These are phyloP conservation scores for Verruconis gallopava DNA, from an alignment of 2,329 filamentous ascomycete genomes.

Conservation along the genomic window DNA sequence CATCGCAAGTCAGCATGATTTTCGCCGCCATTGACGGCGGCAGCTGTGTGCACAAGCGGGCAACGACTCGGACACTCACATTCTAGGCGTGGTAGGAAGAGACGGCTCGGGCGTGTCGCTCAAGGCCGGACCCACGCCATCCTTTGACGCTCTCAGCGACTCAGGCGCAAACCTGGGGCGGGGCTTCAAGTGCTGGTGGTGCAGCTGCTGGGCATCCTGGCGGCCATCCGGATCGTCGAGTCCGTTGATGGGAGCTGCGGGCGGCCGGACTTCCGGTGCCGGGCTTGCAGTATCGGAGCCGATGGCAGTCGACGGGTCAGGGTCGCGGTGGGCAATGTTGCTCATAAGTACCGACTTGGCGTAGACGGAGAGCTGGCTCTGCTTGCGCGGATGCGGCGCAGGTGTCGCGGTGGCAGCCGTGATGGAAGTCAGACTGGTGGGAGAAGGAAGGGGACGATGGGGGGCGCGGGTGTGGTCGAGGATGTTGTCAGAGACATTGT, in stretches of 20 bases:
- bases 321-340: conserved; percentile 13
- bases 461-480: too few relatives aligned
- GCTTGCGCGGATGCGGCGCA: conserved; percentile 13
- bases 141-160: conserved; percentile 5
- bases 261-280: background rate
- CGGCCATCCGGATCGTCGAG: conserved; percentile 6
- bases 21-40: conserved; percentile 10
- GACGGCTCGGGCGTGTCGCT: conserved; percentile 52
- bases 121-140: conserved; percentile 36
- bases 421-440: conserved; percentile 1
- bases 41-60: conserved; percentile 10
- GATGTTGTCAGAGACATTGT: conserved; percentile 5
- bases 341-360: conserved; percentile 40
- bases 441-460: too few relatives aligned
- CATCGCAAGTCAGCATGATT: too few relatives aligned
- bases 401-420: conserved; percentile 3
- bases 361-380: conserved; percentile 35
- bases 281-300: background rate
- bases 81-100: conserved; percentile 47
- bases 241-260: background rate
- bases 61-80: conserved; percentile 32
- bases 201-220: background rate
- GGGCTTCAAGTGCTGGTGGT: conserved; percentile 7
- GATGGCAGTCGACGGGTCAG: conserved; percentile 14
- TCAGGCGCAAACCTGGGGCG: conserved; percentile 4